Base-by-base conservation (phyloP, 2,329 filamentous ascomycete species). In the Annulohypoxylon truncatum region DNA sequence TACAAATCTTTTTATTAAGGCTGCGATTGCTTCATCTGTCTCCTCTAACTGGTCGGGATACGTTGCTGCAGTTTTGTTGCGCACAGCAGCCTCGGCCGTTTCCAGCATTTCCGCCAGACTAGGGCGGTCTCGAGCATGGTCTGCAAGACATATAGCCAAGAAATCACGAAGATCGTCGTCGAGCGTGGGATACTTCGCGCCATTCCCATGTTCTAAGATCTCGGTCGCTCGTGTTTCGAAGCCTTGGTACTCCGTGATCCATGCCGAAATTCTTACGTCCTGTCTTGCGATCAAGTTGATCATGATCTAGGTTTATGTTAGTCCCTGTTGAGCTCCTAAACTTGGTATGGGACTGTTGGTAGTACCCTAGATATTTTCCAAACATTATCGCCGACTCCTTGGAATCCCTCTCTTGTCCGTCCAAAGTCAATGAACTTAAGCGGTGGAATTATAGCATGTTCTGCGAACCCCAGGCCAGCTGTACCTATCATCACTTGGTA, bases 351-450 rank as follows among this genome's bases (percentile, higher is more conserved):
- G 26, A 4, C 18, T 29, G 42, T 2, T 1, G 7, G 13, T 12
- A 12, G 22, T 59, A 58, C 66, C 46, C 52, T 54, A 9, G 55
- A 56, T 50, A 62, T 59, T 33, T 31, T 35, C 20, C 44, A 47
- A 2, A 51, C 9, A 4, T 66, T 68, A n/a, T 63, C 51, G 8
- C 29, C 26, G 15, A 46, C 40, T 9, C 54, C 50, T 12, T 48
- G 12, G 15, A 42, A 40, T 3, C 54, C 38, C 9, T 63, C 42
- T 33, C 48, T 61, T 10, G 51, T 47, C 24, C 31, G 15, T 15
- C 59, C 59, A 20, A 68, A 68, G 52, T 68, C 66, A 44, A 64
- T 66, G 28, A 68, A 68, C 33, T 64, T 64, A 5, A 64, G 38
- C 8, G 38, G 18, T 4, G 62, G 66, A 4, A 65, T 24, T 38